These are phyloP conservation scores for Candida silvatica DNA, from an alignment of 805 yeast genomes.

Conservation along the genomic window DNA sequence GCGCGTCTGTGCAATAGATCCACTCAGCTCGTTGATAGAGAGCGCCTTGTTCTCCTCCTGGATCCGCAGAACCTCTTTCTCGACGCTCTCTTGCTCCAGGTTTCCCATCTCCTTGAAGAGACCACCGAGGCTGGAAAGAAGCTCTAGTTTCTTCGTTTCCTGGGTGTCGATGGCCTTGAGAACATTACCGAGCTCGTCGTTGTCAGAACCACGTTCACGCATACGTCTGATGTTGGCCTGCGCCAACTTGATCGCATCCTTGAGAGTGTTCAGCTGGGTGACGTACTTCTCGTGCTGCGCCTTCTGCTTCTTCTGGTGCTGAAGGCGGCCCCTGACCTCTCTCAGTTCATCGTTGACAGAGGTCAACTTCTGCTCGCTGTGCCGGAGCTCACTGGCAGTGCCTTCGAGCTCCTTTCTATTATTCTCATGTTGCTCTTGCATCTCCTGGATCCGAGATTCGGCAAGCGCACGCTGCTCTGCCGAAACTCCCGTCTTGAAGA, in stretches of 20 bases:
- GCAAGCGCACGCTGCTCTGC: conserved; percentile 17
- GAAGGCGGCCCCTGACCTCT: conserved; percentile 5
- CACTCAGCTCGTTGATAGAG: conserved; percentile 17
- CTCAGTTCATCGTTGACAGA: conserved; percentile 2
- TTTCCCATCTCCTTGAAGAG: conserved; percentile 16
- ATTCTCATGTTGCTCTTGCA: conserved; percentile 6
- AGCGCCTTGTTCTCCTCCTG: conserved; percentile 30
- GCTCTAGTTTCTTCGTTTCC: conserved; percentile 9
- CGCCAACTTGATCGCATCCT: conserved; percentile 10
- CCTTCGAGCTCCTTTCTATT: conserved; percentile 5
- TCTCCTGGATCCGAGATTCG: conserved; percentile 9
- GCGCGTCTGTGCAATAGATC: conserved; percentile 21
- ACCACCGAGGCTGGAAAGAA: conserved; percentile 6
- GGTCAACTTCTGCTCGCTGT: background rate
- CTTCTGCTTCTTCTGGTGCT: conserved; percentile 9
- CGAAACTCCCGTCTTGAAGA: conserved; percentile 25
- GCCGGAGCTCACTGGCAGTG: background rate
- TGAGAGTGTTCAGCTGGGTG: conserved; percentile 11
- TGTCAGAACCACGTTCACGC: conserved; percentile 9
- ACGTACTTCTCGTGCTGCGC: conserved; percentile 8
- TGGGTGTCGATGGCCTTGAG: conserved; percentile 8
- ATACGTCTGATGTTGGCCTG: conserved; percentile 11
- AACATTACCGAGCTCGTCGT: conserved; percentile 7
- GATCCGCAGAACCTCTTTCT: conserved; percentile 15
- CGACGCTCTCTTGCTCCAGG: conserved; percentile 19